Percentiles rank a stretch among this genome's conserved stretches.
Evolutionary conservation across 139 green algal genomes (phyloP).

Genomic region (Chlorella ohadii): DNA sequence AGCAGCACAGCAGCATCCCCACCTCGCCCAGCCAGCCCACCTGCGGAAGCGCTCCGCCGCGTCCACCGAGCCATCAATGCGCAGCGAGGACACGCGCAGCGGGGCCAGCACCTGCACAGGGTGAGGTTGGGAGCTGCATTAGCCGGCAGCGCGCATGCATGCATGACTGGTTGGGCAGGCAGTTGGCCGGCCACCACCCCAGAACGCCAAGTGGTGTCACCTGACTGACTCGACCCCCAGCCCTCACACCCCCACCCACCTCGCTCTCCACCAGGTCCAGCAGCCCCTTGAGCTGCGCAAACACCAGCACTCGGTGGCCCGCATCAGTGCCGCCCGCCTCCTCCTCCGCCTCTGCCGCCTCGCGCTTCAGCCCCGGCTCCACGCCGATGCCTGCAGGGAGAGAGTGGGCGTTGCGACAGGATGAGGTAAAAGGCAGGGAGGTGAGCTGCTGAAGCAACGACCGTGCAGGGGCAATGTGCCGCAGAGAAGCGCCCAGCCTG

Average conservation of each 20-base stretch:
- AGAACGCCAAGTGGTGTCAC: no score
- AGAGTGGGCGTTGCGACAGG: no score
- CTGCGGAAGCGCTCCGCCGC: conserved; percentile 72
- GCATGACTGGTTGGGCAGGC: not conserved
- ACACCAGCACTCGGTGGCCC: conserved; percentile 93
- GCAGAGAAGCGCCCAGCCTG: no score
- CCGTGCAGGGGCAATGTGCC: no score
- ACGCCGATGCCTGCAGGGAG: conserved; percentile 60
- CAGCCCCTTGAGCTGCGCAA: conserved; percentile 92
- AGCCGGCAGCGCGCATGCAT: no score
- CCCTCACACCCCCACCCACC: conserved; percentile 35
- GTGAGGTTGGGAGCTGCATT: no score
- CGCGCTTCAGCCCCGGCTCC: conserved; percentile 15
- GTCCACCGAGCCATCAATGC: conserved; percentile 92
- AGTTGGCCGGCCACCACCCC: no score
- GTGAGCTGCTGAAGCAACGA: no score
- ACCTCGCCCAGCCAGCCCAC: not conserved
- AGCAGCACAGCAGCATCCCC: not conserved
- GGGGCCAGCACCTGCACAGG: conserved; percentile 64
- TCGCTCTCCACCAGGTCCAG: conserved; percentile 92
- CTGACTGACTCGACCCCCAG: not conserved
- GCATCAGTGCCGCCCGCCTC: not conserved
- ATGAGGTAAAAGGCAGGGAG: no score
- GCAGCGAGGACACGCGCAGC: conserved; percentile 79
- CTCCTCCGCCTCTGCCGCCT: not conserved